These are phyloP conservation scores for Friedmanniomyces endolithicus DNA, from an alignment of 495 filamentous ascomycete species.

Conservation along the genomic window DNA sequence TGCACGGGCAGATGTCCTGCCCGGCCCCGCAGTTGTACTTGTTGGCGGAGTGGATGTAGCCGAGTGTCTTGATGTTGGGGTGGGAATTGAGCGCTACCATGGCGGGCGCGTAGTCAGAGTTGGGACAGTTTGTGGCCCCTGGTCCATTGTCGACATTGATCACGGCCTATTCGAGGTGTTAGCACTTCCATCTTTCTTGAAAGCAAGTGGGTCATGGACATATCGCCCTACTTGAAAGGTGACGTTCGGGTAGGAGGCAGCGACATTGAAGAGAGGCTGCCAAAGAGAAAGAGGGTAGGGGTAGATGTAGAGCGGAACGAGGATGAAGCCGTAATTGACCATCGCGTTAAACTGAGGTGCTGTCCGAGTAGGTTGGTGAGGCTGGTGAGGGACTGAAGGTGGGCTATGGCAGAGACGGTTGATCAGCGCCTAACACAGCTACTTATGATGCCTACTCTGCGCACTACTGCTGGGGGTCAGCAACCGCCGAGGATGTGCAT, in stretches of 20 bases:
- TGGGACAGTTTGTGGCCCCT: conserved; percentile 37
- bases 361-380: too few relatives aligned
- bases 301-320: conserved; percentile 42
- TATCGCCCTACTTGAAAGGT: conserved; percentile 42
- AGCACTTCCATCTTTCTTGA: too few relatives aligned
- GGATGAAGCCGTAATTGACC: conserved; percentile 23
- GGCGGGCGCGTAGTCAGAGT: conserved; percentile 40
- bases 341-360: too few relatives aligned
- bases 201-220: too few relatives aligned
- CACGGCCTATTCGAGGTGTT: too few relatives aligned
- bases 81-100: conserved; percentile 35
- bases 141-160: conserved; percentile 47
- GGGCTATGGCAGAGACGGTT: too few relatives aligned
- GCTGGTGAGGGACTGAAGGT: too few relatives aligned
- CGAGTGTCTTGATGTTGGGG: conserved; percentile 41
- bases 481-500: too few relatives aligned
- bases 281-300: conserved; percentile 35
- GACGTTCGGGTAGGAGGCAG: conserved; percentile 32
- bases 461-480: too few relatives aligned
- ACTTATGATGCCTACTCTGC: too few relatives aligned
- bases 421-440: too few relatives aligned
- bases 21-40: conserved; percentile 14
- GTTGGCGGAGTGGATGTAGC: conserved; percentile 40
- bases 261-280: conserved; percentile 23
- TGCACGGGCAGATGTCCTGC: conserved; percentile 1